Evolutionary conservation across 2,329 filamentous ascomycete species (phyloP).

Genomic region (Penicillium crustosum): DNA sequence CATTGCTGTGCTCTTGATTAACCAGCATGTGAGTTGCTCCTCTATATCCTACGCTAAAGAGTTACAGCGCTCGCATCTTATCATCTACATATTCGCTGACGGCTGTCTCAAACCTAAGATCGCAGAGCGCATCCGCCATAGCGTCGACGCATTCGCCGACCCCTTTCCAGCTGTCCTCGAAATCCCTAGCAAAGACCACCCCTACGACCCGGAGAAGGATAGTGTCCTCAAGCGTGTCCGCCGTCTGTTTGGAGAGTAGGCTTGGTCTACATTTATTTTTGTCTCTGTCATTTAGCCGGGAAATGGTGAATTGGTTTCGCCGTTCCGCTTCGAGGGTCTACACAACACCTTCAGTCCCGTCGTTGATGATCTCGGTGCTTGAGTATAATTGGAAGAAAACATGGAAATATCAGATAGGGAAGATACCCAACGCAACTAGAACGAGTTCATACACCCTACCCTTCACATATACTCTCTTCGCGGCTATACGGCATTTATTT

Average conservation of each 20-base stretch:
- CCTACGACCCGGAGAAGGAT: slow-evolving; percentile 98
- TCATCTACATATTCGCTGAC: background rate
- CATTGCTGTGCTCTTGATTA: slow-evolving; percentile 94
- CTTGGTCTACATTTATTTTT: background rate
- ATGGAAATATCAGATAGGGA: slow-evolving; percentile 21
- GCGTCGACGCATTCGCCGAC: slow-evolving; percentile 86
- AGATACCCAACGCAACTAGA: slow-evolving; percentile 24
- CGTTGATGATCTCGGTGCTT: slow-evolving; percentile 6
- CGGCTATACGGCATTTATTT: background rate
- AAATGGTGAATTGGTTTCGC: slow-evolving; percentile 2
- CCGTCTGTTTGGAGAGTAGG: slow-evolving; percentile 63
- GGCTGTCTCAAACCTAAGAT: slow-evolving; percentile 56
- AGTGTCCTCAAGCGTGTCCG: slow-evolving; percentile 88
- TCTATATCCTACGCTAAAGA: background rate
- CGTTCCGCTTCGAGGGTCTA: slow-evolving; percentile 1
- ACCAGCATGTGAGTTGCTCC: slow-evolving; percentile 75
- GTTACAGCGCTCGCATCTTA: background rate
- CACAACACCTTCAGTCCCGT: slow-evolving; percentile 6
- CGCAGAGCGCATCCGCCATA: slow-evolving; percentile 87
- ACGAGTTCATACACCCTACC: slow-evolving; percentile 14
- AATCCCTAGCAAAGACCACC: slow-evolving; percentile 98
- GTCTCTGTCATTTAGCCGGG: slow-evolving; percentile 7
- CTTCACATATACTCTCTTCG: slow-evolving; percentile 6
- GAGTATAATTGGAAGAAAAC: slow-evolving; percentile 8
- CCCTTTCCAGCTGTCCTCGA: slow-evolving; percentile 96